phyloP scores from a whole-genome alignment of 2,329 filamentous ascomycete genomes.

The Diaporthe australafricana region DNA sequence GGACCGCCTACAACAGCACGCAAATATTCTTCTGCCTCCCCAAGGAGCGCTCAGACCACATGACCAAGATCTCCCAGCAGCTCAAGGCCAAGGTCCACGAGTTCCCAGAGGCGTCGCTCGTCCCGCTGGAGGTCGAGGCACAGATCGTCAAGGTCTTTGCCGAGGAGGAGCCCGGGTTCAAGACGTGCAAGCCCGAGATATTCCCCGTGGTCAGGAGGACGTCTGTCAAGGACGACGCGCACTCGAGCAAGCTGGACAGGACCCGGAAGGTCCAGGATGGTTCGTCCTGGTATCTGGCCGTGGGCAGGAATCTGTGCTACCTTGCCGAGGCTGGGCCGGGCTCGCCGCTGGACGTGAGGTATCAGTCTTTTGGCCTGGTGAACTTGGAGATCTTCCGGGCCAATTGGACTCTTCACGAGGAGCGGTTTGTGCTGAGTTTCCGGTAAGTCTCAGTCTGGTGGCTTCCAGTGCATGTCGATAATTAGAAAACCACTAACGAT shows the following conservation, averaged over 20 bases:
- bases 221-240: slow-evolving; percentile 48
- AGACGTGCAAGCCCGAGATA: slow-evolving; percentile 53
- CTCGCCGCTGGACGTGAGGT: slow-evolving; percentile 59
- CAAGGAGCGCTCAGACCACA: slow-evolving; percentile 62
- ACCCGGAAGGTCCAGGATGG: slow-evolving; percentile 60
- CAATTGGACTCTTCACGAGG: slow-evolving; percentile 63
- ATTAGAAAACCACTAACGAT: not conserved
- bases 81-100: slow-evolving; percentile 50
- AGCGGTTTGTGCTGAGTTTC: slow-evolving; percentile 67
- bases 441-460: slow-evolving; percentile 51
- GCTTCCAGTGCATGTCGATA: not conserved
- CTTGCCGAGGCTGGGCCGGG: slow-evolving; percentile 61
- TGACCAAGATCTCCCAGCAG: slow-evolving; percentile 56
- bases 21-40: slow-evolving; percentile 62
- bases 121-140: slow-evolving; percentile 59
- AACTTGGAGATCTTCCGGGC: slow-evolving; percentile 64
- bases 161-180: slow-evolving; percentile 54
- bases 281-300: slow-evolving; percentile 65
- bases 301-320: slow-evolving; percentile 65
- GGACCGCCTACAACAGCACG: slow-evolving; percentile 58
- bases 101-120: slow-evolving; percentile 50
- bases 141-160: slow-evolving; percentile 61
- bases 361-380: slow-evolving; percentile 64
- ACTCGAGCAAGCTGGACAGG: slow-evolving; percentile 54
- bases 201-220: slow-evolving; percentile 65